Evolutionary conservation across 2,329 filamentous ascomycete genomes (phyloP).

Genomic region (Leptodontidium sp.): DNA sequence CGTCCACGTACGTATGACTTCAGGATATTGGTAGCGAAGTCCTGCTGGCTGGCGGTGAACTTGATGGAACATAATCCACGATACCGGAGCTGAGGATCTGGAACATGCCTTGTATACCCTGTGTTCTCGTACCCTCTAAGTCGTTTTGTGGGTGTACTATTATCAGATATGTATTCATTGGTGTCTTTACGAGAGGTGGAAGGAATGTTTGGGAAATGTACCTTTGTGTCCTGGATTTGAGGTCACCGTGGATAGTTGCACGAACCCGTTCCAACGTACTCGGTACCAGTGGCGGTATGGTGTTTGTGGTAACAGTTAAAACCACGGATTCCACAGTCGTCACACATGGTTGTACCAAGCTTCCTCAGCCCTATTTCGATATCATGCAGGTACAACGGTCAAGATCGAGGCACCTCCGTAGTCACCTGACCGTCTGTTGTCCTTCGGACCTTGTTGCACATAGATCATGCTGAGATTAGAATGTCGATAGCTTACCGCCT

Average conservation of each 20-base stretch:
- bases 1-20: not conserved
- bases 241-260: not conserved
- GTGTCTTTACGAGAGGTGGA: not conserved
- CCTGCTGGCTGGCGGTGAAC: no score
- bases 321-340: not conserved
- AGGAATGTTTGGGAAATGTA: not conserved
- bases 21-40: no score
- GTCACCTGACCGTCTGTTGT: conserved; percentile 4
- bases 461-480: not conserved
- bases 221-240: not conserved
- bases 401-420: not conserved
- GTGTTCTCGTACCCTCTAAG: not conserved
- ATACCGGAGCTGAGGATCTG: not conserved
- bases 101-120: not conserved
- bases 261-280: not conserved
- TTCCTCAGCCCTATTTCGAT: not conserved
- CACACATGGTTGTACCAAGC: not conserved
- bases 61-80: no score
- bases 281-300: not conserved
- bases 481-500: not conserved
- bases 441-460: not conserved
- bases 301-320: not conserved
- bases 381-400: not conserved
- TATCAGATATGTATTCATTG: not conserved
- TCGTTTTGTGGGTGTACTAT: not conserved